These are phyloP conservation scores for Austroboletus eburneus DNA, from an alignment of 768 basidiomycete species.

Conservation along the genomic window DNA sequence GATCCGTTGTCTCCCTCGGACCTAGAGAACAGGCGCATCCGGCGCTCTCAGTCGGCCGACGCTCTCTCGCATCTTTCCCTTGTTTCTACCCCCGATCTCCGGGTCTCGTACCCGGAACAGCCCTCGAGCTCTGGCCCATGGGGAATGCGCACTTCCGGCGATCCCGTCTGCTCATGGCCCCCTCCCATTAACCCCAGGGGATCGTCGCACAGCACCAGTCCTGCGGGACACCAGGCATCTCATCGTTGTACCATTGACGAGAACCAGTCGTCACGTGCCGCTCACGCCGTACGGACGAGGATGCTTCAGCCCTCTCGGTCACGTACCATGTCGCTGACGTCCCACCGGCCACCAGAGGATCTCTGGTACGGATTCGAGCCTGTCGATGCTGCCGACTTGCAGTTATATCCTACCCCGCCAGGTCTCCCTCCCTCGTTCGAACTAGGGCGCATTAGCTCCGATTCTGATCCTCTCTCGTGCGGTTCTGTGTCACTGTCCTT, in stretches of 20 bases:
- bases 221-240: constrained; percentile 4
- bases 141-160: constrained; percentile 5
- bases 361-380: constrained; percentile 22
- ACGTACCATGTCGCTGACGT: constrained; percentile 13
- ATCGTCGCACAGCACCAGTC: constrained; percentile 2
- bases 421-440: constrained; percentile 14
- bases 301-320: constrained; percentile 14
- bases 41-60: constrained; percentile 1
- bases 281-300: background rate
- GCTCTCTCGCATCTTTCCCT: constrained; percentile 9
- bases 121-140: constrained; percentile 9
- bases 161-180: constrained; percentile 24
- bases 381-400: background rate
- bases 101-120: constrained; percentile 3
- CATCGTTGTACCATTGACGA: constrained; percentile 8
- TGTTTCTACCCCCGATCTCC: constrained; percentile 15
- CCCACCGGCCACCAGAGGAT: constrained; percentile 15
- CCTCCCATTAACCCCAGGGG: constrained; percentile 5
- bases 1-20: constrained; percentile 27
- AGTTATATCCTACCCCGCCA: constrained; percentile 15
- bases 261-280: constrained; percentile 8
- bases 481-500: constrained; percentile 20
- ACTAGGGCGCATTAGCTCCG: constrained; percentile 6
- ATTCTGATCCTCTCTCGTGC: constrained; percentile 1
- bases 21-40: constrained; percentile 16